Evolutionary conservation across 768 basidiomycete species (phyloP).

Genomic region (Postia placenta): DNA sequence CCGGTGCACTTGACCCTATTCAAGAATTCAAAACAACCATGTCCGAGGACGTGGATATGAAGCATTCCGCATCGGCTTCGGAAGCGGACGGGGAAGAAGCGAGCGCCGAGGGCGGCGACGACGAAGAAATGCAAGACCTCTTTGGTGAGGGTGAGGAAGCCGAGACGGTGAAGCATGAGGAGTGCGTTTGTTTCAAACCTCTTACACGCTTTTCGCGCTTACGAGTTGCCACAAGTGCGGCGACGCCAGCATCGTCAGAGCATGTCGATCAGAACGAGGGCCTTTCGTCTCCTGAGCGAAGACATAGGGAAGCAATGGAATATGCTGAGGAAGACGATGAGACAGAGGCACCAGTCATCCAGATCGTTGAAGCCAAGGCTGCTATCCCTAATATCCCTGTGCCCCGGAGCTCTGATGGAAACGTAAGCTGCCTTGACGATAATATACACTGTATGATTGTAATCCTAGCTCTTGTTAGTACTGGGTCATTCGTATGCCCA

Average conservation of each 20-base stretch:
- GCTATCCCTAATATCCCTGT: slow-evolving; percentile 84
- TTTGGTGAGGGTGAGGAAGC: slow-evolving; percentile 67
- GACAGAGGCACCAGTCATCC: slow-evolving; percentile 47
- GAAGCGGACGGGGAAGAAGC: slow-evolving; percentile 8
- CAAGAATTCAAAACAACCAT: neutral
- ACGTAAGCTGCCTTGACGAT: slow-evolving; percentile 43
- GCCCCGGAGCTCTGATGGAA: slow-evolving; percentile 72
- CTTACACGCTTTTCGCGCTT: neutral
- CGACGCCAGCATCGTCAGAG: slow-evolving; percentile 21
- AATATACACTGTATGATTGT: neutral
- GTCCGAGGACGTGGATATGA: neutral
- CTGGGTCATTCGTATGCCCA: slow-evolving; percentile 93
- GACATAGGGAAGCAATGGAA: slow-evolving; percentile 62
- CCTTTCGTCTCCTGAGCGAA: slow-evolving; percentile 53
- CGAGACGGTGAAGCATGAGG: slow-evolving; percentile 39
- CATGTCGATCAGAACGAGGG: slow-evolving; percentile 46
- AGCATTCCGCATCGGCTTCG: neutral
- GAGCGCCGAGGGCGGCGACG: slow-evolving; percentile 17
- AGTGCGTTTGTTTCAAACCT: slow-evolving; percentile 30
- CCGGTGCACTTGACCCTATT: slow-evolving; percentile 17
- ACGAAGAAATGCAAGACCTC: slow-evolving; percentile 70
- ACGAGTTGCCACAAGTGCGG: slow-evolving; percentile 12
- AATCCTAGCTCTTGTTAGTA: slow-evolving; percentile 38
- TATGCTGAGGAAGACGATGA: slow-evolving; percentile 73
- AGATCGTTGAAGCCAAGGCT: slow-evolving; percentile 61